These are phyloP conservation scores for Solanum clarkiae DNA, from an alignment of 257 asterid genomes.

Conservation along the genomic window DNA sequence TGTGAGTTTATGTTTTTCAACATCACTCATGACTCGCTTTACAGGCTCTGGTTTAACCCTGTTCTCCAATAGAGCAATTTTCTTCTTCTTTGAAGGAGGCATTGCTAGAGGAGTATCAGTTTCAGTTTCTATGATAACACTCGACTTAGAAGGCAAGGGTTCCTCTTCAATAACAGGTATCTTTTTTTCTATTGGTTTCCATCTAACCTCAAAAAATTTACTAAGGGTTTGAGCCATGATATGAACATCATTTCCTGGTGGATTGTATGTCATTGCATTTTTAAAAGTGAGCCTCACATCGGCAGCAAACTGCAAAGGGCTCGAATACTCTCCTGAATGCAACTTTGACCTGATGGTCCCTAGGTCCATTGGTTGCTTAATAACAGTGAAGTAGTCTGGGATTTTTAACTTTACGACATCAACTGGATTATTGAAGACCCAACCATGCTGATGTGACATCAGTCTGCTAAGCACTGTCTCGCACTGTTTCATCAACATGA, in stretches of 20 bases:
- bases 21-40: slow-evolving; percentile 44
- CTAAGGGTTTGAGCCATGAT: slow-evolving; percentile 52
- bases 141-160: slow-evolving; percentile 15
- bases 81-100: slow-evolving; percentile 50
- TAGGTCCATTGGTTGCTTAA: slow-evolving; percentile 92
- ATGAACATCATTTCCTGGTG: slow-evolving; percentile 58
- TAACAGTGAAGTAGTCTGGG: slow-evolving; percentile 60
- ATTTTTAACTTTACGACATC: slow-evolving; percentile 50
- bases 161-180: background rate
- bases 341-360: slow-evolving; percentile 62
- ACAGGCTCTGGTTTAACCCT: slow-evolving; percentile 33
- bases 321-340: slow-evolving; percentile 37
- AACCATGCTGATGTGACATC: slow-evolving; percentile 41
- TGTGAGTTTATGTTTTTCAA: slow-evolving; percentile 53
- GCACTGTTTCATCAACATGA: slow-evolving; percentile 56
- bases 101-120: slow-evolving; percentile 42
- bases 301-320: slow-evolving; percentile 52
- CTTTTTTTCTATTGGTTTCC: slow-evolving; percentile 51
- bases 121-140: slow-evolving; percentile 44
- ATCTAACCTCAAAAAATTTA: slow-evolving; percentile 57
- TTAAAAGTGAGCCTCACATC: slow-evolving; percentile 76
- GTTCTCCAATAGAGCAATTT: slow-evolving; percentile 16
- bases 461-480: slow-evolving; percentile 37
- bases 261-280: slow-evolving; percentile 89
- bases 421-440: slow-evolving; percentile 72